Evolutionary conservation across 208 protist genomes (phyloP), one percentile per base, ranked within the genome.

Genomic region (Entamoeba invadens): DNA sequence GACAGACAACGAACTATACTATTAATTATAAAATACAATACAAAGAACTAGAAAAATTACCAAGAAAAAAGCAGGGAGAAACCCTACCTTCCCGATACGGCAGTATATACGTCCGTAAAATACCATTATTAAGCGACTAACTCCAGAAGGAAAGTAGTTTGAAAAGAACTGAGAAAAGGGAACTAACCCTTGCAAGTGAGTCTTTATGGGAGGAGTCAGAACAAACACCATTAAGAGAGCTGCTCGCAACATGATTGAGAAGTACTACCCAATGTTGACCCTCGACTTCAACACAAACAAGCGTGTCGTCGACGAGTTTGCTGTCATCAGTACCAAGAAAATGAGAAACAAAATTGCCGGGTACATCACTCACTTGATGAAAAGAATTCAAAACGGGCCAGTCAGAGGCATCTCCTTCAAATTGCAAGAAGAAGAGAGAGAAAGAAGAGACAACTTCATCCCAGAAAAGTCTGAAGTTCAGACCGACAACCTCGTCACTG

Each of bases 161-260:
- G 57, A 77, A 77, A 77, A 77, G 57, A 77, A 77, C 57, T 77
- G 10, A 77, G 57, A 77, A 77, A 77, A 42, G 57, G 21, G 57
- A 77, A 77, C 57, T 77, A 77, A 77, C 57, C 57, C 57, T 77
- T 77, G 57, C 21, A 77, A 77, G 57, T 77, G 57, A 77, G 57
- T 77, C 6, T 42, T n/a, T n/a, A 77, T 77, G 99, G 99, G 98
- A 97, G 98, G 98, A 94, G 99, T 99, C 95, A 97, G 99, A 95
- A 99, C 98, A 18, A 99, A 99, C 97, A 99, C 98, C 91, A 98
- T 99, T 95, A 99, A 99, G 97, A 98, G 98, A 96, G 98, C 99
- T 57, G 97, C 99, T 31, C 97, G 98, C 94, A 96, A 98, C 94
- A 96, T 99, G 94, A 98, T 99, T 96, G 99, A 99, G 97, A 99